phyloP scores from a whole-genome alignment of 2,329 filamentous ascomycete species.

The Diaporthe vexans region DNA sequence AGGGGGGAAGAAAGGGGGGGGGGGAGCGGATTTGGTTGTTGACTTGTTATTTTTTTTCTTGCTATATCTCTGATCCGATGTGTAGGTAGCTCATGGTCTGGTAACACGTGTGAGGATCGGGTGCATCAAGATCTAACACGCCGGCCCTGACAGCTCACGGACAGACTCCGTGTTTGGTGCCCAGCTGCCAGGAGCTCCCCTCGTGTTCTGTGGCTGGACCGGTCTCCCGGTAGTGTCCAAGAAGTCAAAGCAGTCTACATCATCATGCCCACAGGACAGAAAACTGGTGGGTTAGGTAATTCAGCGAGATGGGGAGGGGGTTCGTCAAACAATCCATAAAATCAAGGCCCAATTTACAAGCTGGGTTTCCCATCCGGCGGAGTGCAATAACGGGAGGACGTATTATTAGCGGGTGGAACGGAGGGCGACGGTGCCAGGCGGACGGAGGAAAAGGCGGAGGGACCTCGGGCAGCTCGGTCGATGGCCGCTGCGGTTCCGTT shows the following conservation, averaged over 20 bases:
- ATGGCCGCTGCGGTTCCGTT: slow-evolving; percentile 27
- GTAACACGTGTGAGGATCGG: slow-evolving; percentile 12
- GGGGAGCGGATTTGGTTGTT: background rate
- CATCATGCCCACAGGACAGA: background rate
- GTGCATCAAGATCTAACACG: slow-evolving; percentile 32
- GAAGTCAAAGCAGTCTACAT: background rate
- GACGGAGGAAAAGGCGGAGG: background rate
- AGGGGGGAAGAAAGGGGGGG: no score
- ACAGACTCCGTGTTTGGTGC: slow-evolving; percentile 4
- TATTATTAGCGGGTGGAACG: background rate
- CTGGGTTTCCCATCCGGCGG: background rate
- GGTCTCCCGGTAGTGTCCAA: background rate
- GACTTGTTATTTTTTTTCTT: background rate
- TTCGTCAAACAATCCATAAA: background rate
- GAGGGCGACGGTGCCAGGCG: background rate
- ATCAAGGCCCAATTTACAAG: background rate
- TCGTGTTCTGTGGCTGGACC: slow-evolving; percentile 17
- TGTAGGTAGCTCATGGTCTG: background rate
- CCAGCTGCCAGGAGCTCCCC: slow-evolving; percentile 9
- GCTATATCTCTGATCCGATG: slow-evolving; percentile 5
- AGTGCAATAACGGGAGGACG: background rate
- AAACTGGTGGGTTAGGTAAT: slow-evolving; percentile 34
- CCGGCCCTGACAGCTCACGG: slow-evolving; percentile 25
- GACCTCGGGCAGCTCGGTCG: slow-evolving; percentile 13
- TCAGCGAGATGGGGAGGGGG: background rate